Percentiles rank a stretch among this genome's conserved stretches.
Evolutionary conservation across 768 basidiomycete species (phyloP).

Genomic region (Inosperma sp.): DNA sequence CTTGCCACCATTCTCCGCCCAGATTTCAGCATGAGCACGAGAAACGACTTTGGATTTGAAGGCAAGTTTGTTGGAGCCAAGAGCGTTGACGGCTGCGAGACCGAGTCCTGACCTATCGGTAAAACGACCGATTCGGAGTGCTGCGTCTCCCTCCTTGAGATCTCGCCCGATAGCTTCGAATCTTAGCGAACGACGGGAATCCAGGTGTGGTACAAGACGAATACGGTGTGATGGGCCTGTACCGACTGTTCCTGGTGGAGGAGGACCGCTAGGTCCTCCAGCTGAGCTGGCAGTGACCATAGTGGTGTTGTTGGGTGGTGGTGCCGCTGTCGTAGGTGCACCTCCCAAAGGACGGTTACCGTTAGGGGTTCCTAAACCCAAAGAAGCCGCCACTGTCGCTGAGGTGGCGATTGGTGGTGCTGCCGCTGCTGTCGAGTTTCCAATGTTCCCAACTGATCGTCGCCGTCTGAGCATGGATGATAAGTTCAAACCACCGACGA

Average conservation of each 20-base stretch:
- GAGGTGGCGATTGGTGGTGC: constrained; percentile 23
- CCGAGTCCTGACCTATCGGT: constrained; percentile 78
- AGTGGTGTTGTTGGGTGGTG: constrained; percentile 8
- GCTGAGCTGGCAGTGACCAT: constrained; percentile 6
- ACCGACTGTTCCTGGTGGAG: constrained; percentile 12
- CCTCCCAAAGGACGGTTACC: too few relatives aligned
- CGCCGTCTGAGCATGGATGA: constrained; percentile 63
- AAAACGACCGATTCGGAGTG: constrained; percentile 89
- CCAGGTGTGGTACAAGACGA: constrained; percentile 93
- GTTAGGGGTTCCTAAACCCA: too few relatives aligned
- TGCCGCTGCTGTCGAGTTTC: constrained; percentile 22
- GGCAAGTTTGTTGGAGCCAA: constrained; percentile 79
- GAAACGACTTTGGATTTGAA: constrained; percentile 97
- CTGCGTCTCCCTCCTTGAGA: constrained; percentile 60
- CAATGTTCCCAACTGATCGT: constrained; percentile 57
- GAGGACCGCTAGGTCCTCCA: constrained; percentile 7
- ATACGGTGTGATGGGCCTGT: constrained; percentile 54
- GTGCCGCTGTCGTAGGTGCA: constrained; percentile 6
- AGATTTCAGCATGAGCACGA: constrained; percentile 91
- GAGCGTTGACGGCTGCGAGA: constrained; percentile 59
- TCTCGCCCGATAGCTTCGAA: constrained; percentile 93
- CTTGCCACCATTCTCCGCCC: constrained; percentile 62
- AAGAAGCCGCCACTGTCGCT: constrained; percentile 24
- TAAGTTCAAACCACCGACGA: constrained; percentile 40
- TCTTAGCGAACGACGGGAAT: constrained; percentile 79